Base-by-base conservation (phyloP, 2,329 filamentous ascomycete genomes). In the Aureobasidium namibiae region DNA sequence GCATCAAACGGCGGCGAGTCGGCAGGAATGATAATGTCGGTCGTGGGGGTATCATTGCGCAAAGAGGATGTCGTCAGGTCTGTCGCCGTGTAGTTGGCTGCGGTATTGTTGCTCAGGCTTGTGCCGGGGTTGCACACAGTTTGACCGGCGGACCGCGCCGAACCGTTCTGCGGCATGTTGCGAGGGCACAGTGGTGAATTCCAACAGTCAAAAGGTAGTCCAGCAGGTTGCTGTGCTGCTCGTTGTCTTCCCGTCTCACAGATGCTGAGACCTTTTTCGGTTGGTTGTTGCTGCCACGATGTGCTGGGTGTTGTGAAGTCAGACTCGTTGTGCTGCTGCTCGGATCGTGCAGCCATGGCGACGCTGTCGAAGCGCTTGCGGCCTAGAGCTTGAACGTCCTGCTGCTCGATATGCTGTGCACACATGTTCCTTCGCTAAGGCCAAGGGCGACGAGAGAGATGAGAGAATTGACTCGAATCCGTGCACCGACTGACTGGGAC, bases 131-230 rank as follows among this genome's bases (percentile, higher is more conserved):
- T 39, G 18, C 54, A 58, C 21, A 58, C 39, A 41, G 54, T 58
- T 58, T 58, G 54, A 58, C 54, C 54, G 13, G 44, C 54, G 54
- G 54, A 41, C 34, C 54, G 54, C 54, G 49, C 48, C 57, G 48
- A 54, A 54, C 48, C 48, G 57, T 54, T 54, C 23, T 42, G 39
- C 33, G 48, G 57, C 48, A 54, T 53, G 46, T 61, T 61, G 41
- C 60, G 52, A 52, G 60, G 60, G 52, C 60, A 61, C n/a, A 61
- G 45, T 23, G 60, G 60, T 38, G 60, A 61, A 24, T 61, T 61
- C 60, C 60, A 61, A 33, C 60, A 61, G 46, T 61, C 60, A n/a
- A 52, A 53, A n/a, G 54, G 54, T 10, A 58, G 54, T 31, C 54
- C 54, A 29, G 44, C 54, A 31, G 54, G 54, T 26, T 42, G 54